Base-by-base conservation (phyloP, 1,284 basidiomycete genomes). In the Anthracocystis panici-leucophaei region DNA sequence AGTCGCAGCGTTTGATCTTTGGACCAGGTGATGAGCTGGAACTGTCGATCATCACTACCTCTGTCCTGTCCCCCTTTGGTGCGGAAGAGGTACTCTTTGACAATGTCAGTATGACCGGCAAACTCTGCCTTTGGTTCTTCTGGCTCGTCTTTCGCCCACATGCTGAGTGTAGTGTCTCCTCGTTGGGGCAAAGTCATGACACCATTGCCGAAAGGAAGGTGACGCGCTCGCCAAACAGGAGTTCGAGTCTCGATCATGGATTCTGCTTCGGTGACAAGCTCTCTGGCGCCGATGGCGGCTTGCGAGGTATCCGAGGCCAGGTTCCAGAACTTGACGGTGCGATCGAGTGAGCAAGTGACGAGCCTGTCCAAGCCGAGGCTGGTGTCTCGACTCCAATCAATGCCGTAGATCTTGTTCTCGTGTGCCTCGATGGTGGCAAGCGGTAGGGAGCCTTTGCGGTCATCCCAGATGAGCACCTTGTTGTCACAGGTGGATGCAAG, bases 71-170 rank as follows among this genome's bases (percentile, higher is more conserved):
- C 87, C 48, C 89, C 89, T 54, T 87, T 82, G 0, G 89, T 90
- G 64, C 97, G 88, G 95, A 97, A 98, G 2, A 99, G 95, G 82
- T 97, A 99, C 86, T 99, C 96, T 81, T 97, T 97, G 40, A 98
- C 96, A 5, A 95, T 93, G 80, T 97, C 95, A 0, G 90, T 89
- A 84, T 97, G 94, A 0, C 95, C 95, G 72, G 92, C 92, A 76
- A 97, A 97, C 3, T 88, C 87, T 65, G 92, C 90, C 9, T 94
- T 90, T 0, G 92, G 91, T 9, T 82, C 75, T 8, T 76, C 86
- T 2, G 87, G 85, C 50, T 89, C 85, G 16, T 87, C 87, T 57
- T 89, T 86, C 0, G 88, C 88, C 88, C 91, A 98, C 91, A 99
- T 92, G 84, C 94, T 92, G 23, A 97, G 88, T 0, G 90, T 89